Conservation (phyloP, 345 rosid species). For the Clausena lansium region DNA sequence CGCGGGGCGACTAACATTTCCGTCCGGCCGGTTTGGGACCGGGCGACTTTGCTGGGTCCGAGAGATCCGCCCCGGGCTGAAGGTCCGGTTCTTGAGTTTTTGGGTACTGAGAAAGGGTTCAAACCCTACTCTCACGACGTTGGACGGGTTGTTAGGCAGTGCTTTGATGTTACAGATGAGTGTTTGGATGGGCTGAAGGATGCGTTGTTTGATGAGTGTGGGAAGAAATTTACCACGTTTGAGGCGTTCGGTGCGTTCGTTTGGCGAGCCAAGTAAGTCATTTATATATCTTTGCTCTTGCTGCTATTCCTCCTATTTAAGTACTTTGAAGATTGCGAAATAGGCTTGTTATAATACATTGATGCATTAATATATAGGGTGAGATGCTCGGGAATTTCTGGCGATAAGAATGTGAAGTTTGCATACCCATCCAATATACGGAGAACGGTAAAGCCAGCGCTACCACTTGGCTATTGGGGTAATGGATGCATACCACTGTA, state of each 20-base stretch:
- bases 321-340: too few relatives aligned
- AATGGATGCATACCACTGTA: constrained; percentile 82
- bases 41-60: constrained; percentile 56
- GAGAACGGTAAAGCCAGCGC: constrained; percentile 57
- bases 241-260: constrained; percentile 85
- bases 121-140: constrained; percentile 39
- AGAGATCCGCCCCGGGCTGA: constrained; percentile 59
- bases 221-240: constrained; percentile 69
- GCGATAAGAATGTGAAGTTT: constrained; percentile 54
- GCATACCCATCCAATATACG: constrained; percentile 65
- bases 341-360: neutral
- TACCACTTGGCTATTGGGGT: constrained; percentile 82
- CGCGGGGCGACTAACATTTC: constrained; percentile 51
- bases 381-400: constrained; percentile 40
- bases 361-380: constrained; percentile 41
- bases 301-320: neutral
- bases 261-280: constrained; percentile 87
- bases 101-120: constrained; percentile 43
- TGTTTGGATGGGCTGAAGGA: constrained; percentile 61
- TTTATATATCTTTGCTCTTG: neutral
- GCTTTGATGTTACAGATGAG: constrained; percentile 63
- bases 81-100: constrained; percentile 49
- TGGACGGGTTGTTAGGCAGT: constrained; percentile 42
- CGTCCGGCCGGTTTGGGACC: constrained; percentile 65
- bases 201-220: constrained; percentile 45